Conservation (phyloP, 257 asterid species). For the Ilex asprella region DNA sequence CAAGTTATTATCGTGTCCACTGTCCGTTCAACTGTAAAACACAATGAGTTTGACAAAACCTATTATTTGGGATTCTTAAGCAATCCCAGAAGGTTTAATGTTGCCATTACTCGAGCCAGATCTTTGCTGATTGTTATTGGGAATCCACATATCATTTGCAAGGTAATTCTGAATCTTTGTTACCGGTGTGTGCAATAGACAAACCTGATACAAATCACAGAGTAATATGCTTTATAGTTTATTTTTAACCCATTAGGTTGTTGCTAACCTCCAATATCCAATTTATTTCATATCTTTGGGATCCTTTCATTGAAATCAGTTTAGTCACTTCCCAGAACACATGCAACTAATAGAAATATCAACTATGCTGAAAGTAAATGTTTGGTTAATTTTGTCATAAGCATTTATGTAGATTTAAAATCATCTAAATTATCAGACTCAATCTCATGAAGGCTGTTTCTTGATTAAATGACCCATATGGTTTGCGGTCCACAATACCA, state of each 20-base stretch:
- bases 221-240: not conserved
- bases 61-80: constrained; percentile 88
- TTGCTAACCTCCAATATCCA: not conserved
- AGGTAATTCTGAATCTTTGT: constrained; percentile 41
- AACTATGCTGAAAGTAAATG: too few species aligned
- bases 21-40: constrained; percentile 84
- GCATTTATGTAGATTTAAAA: too few species aligned
- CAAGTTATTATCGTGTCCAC: constrained; percentile 81
- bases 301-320: not conserved
- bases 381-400: too few species aligned
- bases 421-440: not conserved
- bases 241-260: not conserved
- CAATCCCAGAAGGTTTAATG: constrained; percentile 93
- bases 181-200: not conserved
- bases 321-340: not conserved
- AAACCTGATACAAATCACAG: not conserved
- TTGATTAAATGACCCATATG: not conserved
- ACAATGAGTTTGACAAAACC: constrained; percentile 65
- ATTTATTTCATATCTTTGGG: not conserved
- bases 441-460: not conserved
- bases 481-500: constrained; percentile 7
- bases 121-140: constrained; percentile 79
- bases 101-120: constrained; percentile 79
- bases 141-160: constrained; percentile 94
- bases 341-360: not conserved